Evolutionary conservation across 345 rosid species (phyloP).

Genomic region (Boechera retrofracta): DNA sequence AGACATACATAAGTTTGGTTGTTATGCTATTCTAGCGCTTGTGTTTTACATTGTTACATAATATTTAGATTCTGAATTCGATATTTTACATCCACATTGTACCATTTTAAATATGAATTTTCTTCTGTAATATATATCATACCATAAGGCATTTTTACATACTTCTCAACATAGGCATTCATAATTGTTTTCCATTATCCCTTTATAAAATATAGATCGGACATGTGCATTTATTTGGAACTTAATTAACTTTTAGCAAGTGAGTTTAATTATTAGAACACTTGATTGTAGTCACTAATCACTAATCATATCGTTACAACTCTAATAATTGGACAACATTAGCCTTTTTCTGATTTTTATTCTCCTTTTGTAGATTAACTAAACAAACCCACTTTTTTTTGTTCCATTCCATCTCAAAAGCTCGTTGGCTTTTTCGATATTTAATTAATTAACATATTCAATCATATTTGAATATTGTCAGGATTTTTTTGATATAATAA

Average conservation of each 20-base stretch:
- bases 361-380: conserved; percentile 39
- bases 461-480: background rate
- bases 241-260: conserved; percentile 39
- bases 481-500: conserved; percentile 16
- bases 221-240: conserved; percentile 44
- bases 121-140: conserved; percentile 12
- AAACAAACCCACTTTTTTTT: conserved; percentile 40
- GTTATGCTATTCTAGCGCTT: background rate
- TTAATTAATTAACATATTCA: conserved; percentile 17
- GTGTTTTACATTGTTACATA: background rate
- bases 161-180: conserved; percentile 6
- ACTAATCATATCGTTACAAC: conserved; percentile 36
- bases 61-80: background rate
- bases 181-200: conserved; percentile 21
- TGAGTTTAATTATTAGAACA: conserved; percentile 43
- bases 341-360: conserved; percentile 42
- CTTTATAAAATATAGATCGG: conserved; percentile 20
- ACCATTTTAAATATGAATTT: background rate
- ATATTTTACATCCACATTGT: conserved; percentile 11
- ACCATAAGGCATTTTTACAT: conserved; percentile 14
- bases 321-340: conserved; percentile 36
- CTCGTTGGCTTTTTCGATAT: conserved; percentile 21
- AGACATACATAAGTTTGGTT: background rate
- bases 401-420: conserved; percentile 33
- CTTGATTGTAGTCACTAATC: conserved; percentile 44